Evolutionary conservation across 805 yeast species (phyloP).

Genomic region (Allodekkera sacchari): DNA sequence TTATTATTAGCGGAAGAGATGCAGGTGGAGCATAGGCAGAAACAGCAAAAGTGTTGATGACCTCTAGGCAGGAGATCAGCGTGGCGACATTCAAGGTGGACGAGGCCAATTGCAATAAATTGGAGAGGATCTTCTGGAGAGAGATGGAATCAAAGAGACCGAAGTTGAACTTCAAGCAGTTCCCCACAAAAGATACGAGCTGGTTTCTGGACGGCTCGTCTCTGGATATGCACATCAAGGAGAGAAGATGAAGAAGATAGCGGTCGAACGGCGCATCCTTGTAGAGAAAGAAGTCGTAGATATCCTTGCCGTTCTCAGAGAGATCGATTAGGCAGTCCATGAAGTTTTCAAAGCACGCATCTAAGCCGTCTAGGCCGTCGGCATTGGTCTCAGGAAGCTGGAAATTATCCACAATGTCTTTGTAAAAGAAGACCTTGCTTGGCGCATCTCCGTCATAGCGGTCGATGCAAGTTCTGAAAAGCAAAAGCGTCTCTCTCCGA

Average conservation of each 20-base stretch:
- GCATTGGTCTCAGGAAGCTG: too few relatives aligned
- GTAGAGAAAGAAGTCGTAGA: slow-evolving; percentile 15
- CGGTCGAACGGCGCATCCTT: slow-evolving; percentile 10
- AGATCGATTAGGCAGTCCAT: slow-evolving; percentile 42
- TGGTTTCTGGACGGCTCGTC: slow-evolving; percentile 8
- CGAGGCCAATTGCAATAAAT: slow-evolving; percentile 8
- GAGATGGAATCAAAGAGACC: slow-evolving; percentile 11
- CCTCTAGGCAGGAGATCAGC: slow-evolving; percentile 8
- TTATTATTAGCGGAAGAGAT: slow-evolving; percentile 7
- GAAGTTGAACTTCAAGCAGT: slow-evolving; percentile 16
- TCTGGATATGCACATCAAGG: slow-evolving; percentile 1
- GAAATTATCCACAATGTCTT: slow-evolving; percentile 43
- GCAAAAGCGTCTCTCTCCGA: slow-evolving; percentile 41
- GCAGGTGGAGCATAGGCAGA: slow-evolving; percentile 11
- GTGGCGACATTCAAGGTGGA: slow-evolving; percentile 8
- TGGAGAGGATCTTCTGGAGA: slow-evolving; percentile 4
- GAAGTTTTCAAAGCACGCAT: slow-evolving; percentile 25
- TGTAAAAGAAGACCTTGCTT: slow-evolving; percentile 46
- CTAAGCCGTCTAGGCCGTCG: slow-evolving; percentile 37
- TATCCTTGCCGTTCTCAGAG: slow-evolving; percentile 30
- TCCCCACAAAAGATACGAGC: slow-evolving; percentile 9
- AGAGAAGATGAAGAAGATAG: slow-evolving; percentile 8
- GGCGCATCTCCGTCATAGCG: slow-evolving; percentile 43
- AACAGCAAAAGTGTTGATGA: slow-evolving; percentile 9
- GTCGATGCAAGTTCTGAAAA: slow-evolving; percentile 48